A percentile compares a stretch with the other conserved stretches of the same genome.
phyloP scores from a whole-genome alignment of 2,329 filamentous ascomycete genomes.

The Huntiella savannae region DNA sequence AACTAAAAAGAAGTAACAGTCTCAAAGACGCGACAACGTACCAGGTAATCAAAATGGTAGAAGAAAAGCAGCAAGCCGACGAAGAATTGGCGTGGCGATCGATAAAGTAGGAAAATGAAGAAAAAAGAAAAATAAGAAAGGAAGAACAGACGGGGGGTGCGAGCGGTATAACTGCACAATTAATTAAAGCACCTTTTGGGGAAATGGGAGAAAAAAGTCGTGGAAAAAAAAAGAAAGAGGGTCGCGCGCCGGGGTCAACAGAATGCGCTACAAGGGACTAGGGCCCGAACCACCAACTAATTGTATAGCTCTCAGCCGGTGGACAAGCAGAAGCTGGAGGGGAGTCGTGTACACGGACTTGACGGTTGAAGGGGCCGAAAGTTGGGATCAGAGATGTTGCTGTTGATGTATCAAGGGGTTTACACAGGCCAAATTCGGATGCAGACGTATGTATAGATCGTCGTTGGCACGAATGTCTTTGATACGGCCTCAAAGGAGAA shows the following conservation, averaged over 20 bases:
- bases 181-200: constrained; percentile 7
- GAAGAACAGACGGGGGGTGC: constrained; percentile 1
- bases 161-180: background rate
- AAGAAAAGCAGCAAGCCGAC: background rate
- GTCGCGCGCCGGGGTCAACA: constrained; percentile 4
- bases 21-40: background rate
- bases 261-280: constrained; percentile 4
- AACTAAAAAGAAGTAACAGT: too few species aligned
- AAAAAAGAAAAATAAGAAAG: constrained; percentile 2
- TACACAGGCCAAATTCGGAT: too few species aligned
- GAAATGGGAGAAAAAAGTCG: constrained; percentile 7
- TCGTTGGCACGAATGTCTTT: too few species aligned
- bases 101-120: background rate
- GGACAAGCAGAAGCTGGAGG: background rate
- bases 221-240: constrained; percentile 1
- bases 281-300: constrained; percentile 7
- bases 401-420: too few species aligned
- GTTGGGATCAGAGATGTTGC: too few species aligned
- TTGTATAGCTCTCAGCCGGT: background rate
- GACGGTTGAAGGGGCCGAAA: too few species aligned
- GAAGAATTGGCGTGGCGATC: background rate
- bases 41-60: background rate
- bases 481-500: too few species aligned
- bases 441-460: too few species aligned
- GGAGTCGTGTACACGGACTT: too few species aligned